Conservation (phyloP, 2,329 filamentous ascomycete genomes). For the Orbilia quercus region DNA sequence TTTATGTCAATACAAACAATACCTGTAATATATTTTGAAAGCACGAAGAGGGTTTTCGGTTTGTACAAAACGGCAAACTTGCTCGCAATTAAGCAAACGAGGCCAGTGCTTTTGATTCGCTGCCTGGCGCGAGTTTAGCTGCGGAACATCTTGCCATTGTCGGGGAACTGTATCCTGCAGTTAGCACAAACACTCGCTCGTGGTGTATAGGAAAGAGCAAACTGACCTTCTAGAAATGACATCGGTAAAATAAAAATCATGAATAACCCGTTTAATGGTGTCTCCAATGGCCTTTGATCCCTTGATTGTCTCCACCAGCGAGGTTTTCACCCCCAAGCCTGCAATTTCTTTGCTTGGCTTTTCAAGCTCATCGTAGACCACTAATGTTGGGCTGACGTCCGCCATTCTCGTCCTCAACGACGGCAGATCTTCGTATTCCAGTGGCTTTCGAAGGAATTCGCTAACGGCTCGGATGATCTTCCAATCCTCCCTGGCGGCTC, state of each 20-base stretch:
- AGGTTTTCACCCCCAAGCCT: constrained; percentile 75
- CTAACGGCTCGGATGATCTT: constrained; percentile 95
- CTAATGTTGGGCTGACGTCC: constrained; percentile 90
- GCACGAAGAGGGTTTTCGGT: constrained; percentile 15
- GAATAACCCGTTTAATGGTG: constrained; percentile 83
- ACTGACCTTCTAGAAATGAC: constrained; percentile 92
- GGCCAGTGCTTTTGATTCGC: constrained; percentile 51
- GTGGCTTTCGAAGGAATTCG: constrained; percentile 86
- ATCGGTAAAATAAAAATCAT: constrained; percentile 99
- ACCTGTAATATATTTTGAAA: constrained; percentile 12
- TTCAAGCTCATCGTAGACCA: constrained; percentile 91
- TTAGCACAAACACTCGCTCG: constrained; percentile 54
- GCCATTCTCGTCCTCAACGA: constrained; percentile 90
- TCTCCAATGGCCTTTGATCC: constrained; percentile 77
- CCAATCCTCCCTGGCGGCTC: constrained; percentile 94
- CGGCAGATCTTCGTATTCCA: constrained; percentile 93
- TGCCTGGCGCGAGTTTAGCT: constrained; percentile 73
- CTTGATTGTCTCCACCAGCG: constrained; percentile 97
- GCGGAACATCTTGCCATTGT: constrained; percentile 98
- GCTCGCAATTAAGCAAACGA: constrained; percentile 47
- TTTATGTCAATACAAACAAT: constrained; percentile 26
- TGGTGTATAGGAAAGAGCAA: constrained; percentile 2
- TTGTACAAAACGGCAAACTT: constrained; percentile 34
- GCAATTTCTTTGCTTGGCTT: constrained; percentile 63
- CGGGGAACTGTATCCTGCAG: constrained; percentile 74